Base-by-base conservation (phyloP, 192 early-diverging fungal genomes). In the Radiomyces spectabilis region DNA sequence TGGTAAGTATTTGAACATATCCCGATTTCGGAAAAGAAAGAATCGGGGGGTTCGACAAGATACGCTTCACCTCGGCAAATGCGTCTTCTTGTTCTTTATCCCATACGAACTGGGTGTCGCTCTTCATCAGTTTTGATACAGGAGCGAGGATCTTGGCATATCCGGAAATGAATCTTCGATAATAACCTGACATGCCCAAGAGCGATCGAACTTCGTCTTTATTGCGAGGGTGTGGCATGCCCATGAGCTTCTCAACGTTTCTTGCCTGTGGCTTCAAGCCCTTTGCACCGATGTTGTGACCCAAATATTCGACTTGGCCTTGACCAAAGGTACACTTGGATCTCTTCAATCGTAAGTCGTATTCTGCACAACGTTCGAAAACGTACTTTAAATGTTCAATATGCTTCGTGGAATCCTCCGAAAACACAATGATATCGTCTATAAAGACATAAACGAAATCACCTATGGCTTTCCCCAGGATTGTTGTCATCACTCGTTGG, bases 131-230 rank as follows among this genome's bases (percentile, higher is more conserved):
- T 1, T 33, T 15, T 0, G 59, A 68, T 0, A 73, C n/a, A 3
- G 71, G 67, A 5, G 13, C 21, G 5, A 40, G 50, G 22, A 75
- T 41, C 31, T 54, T 34, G 10, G 73, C 60, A 29, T 57, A 79
- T 8, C 64, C 45, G 0, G 40, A 7, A 0, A 76, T 47, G 34
- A 74, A 76, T 8, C 59, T 24, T 8, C 55, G 54, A 41, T 78
- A 74, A 33, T 59, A 73, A 16, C 59, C 69, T 2, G 62, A 35
- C 5, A 66, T 18, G 0, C 74, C 74, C 0, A 72, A 31, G 40
- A 82, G 75, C 0, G 50, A 44, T 13, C 54, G 39, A 18, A 71
- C 21, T n/a, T 65, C 55, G 10, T 43, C 27, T 2, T 10, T 37
- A 46, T 45, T 64, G 12, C 35, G 47, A 16, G 61, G 61, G 0